Percentiles rank a stretch among this genome's conserved stretches.
phyloP scores from a whole-genome alignment of 1,139 yeast genomes.

The Arxiozyma heterogenica region DNA sequence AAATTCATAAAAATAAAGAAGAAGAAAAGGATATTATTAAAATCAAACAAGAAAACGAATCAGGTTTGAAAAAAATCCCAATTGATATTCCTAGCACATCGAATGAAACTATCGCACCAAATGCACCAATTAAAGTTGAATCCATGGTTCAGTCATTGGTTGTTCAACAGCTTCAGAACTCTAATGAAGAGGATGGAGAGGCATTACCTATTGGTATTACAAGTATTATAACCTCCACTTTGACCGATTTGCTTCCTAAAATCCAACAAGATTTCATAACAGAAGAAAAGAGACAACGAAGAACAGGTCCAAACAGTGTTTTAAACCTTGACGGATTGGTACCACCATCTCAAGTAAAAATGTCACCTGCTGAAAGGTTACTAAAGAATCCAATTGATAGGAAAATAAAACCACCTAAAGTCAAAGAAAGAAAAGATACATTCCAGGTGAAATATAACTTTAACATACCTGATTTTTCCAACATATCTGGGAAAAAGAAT shows the following conservation, averaged over 20 bases:
- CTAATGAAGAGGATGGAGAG: slow-evolving; percentile 15
- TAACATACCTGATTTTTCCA: slow-evolving; percentile 24
- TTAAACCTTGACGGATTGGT: slow-evolving; percentile 25
- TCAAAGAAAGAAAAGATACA: slow-evolving; percentile 29
- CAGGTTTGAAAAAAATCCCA: background rate
- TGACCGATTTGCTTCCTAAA: slow-evolving; percentile 22
- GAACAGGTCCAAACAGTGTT: slow-evolving; percentile 11
- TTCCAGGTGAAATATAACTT: slow-evolving; percentile 13
- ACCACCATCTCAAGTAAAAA: slow-evolving; percentile 12
- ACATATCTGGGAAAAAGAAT: slow-evolving; percentile 13
- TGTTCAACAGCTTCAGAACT: slow-evolving; percentile 13
- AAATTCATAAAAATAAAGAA: too few species aligned
- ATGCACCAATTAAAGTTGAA: slow-evolving; percentile 10
- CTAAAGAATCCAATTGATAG: background rate
- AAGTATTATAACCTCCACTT: slow-evolving; percentile 26
- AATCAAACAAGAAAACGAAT: background rate
- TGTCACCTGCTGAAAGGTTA: background rate
- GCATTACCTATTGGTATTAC: slow-evolving; percentile 22
- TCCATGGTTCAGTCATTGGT: slow-evolving; percentile 16
- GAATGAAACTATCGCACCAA: background rate
- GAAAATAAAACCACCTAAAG: slow-evolving; percentile 3
- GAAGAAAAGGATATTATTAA: background rate
- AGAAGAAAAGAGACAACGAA: slow-evolving; percentile 5
- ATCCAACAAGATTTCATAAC: slow-evolving; percentile 9
- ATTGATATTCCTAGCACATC: background rate